Evolutionary conservation across 2,329 filamentous ascomycete species (phyloP).

Genomic region (Venturia pyrina): DNA sequence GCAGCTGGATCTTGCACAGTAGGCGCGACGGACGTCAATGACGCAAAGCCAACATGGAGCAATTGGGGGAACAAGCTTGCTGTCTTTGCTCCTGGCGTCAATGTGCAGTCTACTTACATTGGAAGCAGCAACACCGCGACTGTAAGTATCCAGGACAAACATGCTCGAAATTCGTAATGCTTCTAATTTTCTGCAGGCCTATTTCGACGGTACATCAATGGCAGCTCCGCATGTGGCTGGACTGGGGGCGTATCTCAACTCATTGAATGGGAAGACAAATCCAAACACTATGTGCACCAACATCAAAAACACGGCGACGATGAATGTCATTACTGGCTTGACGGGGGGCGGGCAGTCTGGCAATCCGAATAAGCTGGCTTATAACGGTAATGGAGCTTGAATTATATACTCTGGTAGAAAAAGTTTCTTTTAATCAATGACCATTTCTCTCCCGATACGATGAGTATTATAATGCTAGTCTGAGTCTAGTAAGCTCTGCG

Average conservation of each 20-base stretch:
- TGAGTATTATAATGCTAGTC: no score
- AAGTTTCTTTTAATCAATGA: background rate
- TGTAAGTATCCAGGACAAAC: background rate
- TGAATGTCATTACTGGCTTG: slow-evolving; percentile 7
- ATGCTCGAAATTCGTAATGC: no score
- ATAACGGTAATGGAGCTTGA: slow-evolving; percentile 8
- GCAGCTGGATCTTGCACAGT: slow-evolving; percentile 12
- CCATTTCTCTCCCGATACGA: background rate
- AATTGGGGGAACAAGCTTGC: slow-evolving; percentile 12
- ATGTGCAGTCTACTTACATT: slow-evolving; percentile 8
- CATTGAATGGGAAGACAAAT: slow-evolving; percentile 28
- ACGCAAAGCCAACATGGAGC: slow-evolving; percentile 9
- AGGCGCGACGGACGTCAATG: slow-evolving; percentile 10
- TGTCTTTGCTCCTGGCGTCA: slow-evolving; percentile 12
- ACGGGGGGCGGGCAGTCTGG: background rate
- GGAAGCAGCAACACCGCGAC: slow-evolving; percentile 6
- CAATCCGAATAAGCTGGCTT: slow-evolving; percentile 3
- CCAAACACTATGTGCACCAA: slow-evolving; percentile 1
- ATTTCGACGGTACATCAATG: slow-evolving; percentile 55
- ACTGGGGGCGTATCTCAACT: slow-evolving; percentile 60
- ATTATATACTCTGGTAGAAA: background rate
- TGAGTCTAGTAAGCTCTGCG: no score
- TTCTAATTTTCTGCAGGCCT: slow-evolving; percentile 25
- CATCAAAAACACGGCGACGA: slow-evolving; percentile 7
- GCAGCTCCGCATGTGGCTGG: slow-evolving; percentile 61